A percentile compares a stretch with the other conserved stretches of the same genome.
phyloP scores from a whole-genome alignment of 2,329 filamentous ascomycete species.

The Talaromyces verruculosus region DNA sequence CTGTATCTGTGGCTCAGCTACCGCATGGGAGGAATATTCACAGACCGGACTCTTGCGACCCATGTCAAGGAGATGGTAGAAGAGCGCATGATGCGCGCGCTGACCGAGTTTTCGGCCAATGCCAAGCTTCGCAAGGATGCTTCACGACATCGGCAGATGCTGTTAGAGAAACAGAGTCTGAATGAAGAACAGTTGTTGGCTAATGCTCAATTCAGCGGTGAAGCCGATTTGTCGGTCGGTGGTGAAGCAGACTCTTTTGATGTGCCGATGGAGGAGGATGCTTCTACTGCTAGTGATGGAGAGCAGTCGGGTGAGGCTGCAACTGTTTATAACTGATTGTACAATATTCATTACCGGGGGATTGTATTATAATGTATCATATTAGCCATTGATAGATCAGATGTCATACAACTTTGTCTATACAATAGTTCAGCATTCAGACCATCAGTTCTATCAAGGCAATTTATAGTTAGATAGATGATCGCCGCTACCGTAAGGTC shows the following conservation, averaged over 20 bases:
- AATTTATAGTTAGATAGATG: not conserved
- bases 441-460: too few relatives aligned
- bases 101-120: constrained; percentile 57
- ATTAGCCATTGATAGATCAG: not conserved
- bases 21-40: constrained; percentile 78
- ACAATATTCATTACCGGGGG: not conserved
- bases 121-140: constrained; percentile 42
- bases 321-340: constrained; percentile 3
- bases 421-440: not conserved
- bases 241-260: constrained; percentile 8
- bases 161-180: constrained; percentile 37
- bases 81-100: constrained; percentile 65
- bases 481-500: constrained; percentile 3
- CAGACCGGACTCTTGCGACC: constrained; percentile 70
- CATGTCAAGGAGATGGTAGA: constrained; percentile 78
- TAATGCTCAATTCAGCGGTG: constrained; percentile 22
- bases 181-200: constrained; percentile 31
- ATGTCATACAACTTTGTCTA: not conserved
- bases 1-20: constrained; percentile 93
- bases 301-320: not conserved
- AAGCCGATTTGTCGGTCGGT: not conserved
- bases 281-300: not conserved
- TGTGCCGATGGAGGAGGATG: constrained; percentile 5
- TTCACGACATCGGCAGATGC: constrained; percentile 39
- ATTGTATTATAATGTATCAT: constrained; percentile 7